Conservation (phyloP, 352 stramenopile genomes). For the Chrysophaeum taylorii region DNA sequence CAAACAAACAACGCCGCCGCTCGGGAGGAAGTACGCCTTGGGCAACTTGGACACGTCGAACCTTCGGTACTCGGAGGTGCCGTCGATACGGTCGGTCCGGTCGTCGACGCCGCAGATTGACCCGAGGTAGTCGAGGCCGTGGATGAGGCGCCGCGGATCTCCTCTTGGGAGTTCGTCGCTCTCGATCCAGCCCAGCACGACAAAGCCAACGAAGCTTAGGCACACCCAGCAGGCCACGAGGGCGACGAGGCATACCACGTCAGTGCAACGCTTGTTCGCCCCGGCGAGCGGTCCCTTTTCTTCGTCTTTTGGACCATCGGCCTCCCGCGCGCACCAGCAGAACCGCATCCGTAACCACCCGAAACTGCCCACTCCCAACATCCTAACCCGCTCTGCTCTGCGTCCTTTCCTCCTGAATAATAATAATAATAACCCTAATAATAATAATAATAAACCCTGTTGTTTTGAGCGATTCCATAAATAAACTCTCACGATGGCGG, state of each 20-base stretch:
- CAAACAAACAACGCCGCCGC: conserved; percentile 10
- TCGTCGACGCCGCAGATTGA: conserved; percentile 1
- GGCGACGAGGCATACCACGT: conserved; percentile 6
- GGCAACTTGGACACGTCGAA: conserved; percentile 10
- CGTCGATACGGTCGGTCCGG: neutral
- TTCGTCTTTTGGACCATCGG: too few species aligned
- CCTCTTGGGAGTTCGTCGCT: neutral
- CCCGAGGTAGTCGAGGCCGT: conserved; percentile 19
- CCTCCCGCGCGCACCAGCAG: too few species aligned
- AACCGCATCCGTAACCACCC: too few species aligned
- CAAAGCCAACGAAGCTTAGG: conserved; percentile 15
- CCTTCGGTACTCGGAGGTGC: neutral
- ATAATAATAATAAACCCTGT: too few species aligned
- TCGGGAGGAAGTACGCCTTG: conserved; percentile 21
- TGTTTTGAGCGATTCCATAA: too few species aligned
- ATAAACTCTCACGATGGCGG: too few species aligned
- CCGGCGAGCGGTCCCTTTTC: conserved; percentile 5
- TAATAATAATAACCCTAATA: too few species aligned
- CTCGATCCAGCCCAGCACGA: conserved; percentile 16
- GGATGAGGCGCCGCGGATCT: conserved; percentile 20
- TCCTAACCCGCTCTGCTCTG: too few species aligned
- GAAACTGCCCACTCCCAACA: too few species aligned
- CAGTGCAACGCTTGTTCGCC: conserved; percentile 16
- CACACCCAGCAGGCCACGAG: conserved; percentile 17
- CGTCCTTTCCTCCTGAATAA: too few species aligned